Conservation (phyloP, 352 stramenopile species). For the Globisporangium nodosum region DNA sequence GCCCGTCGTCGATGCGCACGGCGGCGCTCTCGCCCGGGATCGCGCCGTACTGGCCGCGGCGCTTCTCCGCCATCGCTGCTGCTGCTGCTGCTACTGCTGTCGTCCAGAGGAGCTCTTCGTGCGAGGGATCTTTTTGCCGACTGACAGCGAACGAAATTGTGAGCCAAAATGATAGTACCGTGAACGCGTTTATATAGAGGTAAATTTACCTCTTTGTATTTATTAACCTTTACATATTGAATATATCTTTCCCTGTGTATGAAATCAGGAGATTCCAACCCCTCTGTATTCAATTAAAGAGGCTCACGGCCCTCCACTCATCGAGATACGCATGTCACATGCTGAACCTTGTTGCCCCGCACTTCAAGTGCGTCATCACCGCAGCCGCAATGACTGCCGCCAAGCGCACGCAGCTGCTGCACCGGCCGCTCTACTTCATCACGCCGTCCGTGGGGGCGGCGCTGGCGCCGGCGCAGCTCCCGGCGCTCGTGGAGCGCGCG, state of each 20-base stretch:
- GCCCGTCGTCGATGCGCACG: conserved; percentile 32
- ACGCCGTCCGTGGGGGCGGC: conserved; percentile 34
- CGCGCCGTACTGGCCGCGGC: conserved; percentile 43
- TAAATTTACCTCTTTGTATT: background rate
- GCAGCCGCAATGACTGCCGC: background rate
- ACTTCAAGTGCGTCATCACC: background rate
- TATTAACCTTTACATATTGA: background rate
- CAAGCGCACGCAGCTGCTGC: background rate
- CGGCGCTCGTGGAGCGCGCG: conserved; percentile 32
- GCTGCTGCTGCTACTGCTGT: conserved; percentile 21
- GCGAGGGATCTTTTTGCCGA: conserved; percentile 9
- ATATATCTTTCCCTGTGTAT: background rate
- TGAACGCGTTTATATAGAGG: background rate
- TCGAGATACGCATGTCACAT: background rate
- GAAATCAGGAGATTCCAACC: background rate
- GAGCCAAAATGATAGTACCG: background rate
- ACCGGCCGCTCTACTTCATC: conserved; percentile 53
- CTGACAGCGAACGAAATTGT: background rate
- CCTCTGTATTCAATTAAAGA: background rate
- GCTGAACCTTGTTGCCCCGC: background rate
- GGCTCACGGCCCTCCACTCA: background rate
- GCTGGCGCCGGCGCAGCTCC: conserved; percentile 20
- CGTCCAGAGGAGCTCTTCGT: conserved; percentile 5
- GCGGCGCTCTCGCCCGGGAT: conserved; percentile 34
- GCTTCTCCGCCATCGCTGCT: conserved; percentile 36